phyloP scores from a whole-genome alignment of 257 asterid genomes.

The Hygrophila difformis region DNA sequence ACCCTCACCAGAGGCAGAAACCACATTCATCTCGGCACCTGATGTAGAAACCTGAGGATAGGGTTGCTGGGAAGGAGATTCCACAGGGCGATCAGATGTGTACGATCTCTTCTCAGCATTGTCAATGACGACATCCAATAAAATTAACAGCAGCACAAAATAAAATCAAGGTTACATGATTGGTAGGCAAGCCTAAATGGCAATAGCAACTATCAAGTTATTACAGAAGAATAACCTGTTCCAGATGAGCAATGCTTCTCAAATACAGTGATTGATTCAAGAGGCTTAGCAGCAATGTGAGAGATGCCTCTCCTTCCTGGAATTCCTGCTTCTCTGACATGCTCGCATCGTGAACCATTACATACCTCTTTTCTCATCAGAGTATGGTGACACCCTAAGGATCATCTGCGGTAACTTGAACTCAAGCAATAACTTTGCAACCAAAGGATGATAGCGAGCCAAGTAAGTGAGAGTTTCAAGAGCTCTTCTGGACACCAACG shows the following conservation, averaged over 20 bases:
- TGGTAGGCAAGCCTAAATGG: not conserved
- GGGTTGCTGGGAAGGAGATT: constrained; percentile 60
- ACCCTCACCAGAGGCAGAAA: no score
- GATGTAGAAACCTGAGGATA: no score
- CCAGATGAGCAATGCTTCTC: constrained; percentile 89
- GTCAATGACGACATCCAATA: constrained; percentile 78
- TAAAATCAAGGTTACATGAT: constrained; percentile 9
- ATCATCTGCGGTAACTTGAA: no score
- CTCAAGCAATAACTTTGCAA: no score
- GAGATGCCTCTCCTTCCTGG: no score
- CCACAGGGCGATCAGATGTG: constrained; percentile 39
- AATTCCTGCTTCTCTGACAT: no score
- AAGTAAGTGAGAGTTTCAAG: no score
- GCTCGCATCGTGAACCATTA: constrained; percentile 83
- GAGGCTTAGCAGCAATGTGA: constrained; percentile 77
- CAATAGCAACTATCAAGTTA: constrained; percentile 10
- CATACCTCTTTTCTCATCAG: no score
- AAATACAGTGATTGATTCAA: constrained; percentile 76
- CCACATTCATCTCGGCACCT: no score
- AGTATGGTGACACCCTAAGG: no score
- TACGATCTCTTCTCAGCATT: constrained; percentile 67
- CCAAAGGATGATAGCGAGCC: no score
- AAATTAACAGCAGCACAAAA: constrained; percentile 62
- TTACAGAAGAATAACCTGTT: constrained; percentile 54
- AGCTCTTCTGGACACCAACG: no score